phyloP scores from a whole-genome alignment of 1,284 basidiomycete species.

The Puccinia hordei region DNA sequence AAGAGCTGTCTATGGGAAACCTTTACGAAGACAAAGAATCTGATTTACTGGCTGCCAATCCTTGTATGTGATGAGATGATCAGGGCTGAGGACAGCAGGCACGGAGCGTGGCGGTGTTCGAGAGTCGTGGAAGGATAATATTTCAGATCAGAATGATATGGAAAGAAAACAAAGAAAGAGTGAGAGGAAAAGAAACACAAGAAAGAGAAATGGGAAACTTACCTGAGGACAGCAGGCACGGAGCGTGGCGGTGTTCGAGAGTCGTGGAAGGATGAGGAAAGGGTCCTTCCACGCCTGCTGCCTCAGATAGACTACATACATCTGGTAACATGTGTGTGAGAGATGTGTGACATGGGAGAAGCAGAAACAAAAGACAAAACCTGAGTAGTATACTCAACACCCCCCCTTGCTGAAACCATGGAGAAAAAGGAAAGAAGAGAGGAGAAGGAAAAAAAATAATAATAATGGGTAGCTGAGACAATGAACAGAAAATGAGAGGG shows the following conservation, averaged over 20 bases:
- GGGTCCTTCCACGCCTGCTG: too few species aligned
- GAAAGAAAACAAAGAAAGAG: not conserved
- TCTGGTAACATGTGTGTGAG: too few species aligned
- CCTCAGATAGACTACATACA: too few species aligned
- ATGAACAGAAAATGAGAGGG: too few species aligned
- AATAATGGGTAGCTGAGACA: too few species aligned
- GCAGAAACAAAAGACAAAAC: not conserved
- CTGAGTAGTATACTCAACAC: not conserved
- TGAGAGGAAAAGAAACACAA: not conserved
- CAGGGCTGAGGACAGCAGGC: not conserved
- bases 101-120: not conserved
- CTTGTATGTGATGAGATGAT: not conserved
- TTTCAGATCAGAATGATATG: not conserved
- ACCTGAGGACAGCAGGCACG: constrained; percentile 2
- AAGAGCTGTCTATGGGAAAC: too few species aligned
- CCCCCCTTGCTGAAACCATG: too few species aligned
- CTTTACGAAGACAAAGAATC: too few species aligned
- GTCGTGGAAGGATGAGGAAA: not conserved
- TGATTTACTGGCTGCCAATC: too few species aligned
- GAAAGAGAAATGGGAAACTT: not conserved
- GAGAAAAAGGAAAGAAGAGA: too few species aligned
- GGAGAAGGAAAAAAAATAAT: too few species aligned
- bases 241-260: not conserved
- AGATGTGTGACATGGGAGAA: not conserved
- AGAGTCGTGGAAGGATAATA: not conserved